Evolutionary conservation across 352 stramenopile genomes (phyloP).

Genomic region (Globisporangium canariense): DNA sequence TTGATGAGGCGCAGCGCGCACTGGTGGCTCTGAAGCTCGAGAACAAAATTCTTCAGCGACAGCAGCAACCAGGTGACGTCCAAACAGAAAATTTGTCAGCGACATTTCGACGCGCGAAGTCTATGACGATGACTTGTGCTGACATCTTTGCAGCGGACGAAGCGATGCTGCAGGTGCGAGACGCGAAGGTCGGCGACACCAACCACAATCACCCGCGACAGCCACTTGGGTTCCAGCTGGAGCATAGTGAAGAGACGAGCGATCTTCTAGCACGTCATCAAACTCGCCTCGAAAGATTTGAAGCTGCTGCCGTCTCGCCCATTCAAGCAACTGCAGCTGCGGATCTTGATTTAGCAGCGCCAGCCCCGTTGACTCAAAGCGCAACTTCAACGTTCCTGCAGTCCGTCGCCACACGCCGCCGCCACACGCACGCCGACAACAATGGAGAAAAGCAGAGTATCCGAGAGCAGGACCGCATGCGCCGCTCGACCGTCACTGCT

Average conservation of each 20-base stretch:
- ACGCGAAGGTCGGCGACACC: neutral
- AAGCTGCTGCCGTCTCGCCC: constrained; percentile 3
- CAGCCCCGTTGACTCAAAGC: neutral
- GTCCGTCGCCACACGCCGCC: constrained; percentile 13
- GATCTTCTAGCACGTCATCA: neutral
- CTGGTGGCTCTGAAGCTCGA: constrained; percentile 32
- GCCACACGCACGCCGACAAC: constrained; percentile 18
- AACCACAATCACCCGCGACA: neutral
- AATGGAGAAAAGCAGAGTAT: constrained; percentile 11
- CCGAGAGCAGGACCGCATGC: constrained; percentile 1
- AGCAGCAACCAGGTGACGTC: neutral
- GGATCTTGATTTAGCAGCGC: neutral
- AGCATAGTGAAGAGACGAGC: neutral
- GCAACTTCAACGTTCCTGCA: constrained; percentile 13
- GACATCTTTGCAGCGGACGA: constrained; percentile 14
- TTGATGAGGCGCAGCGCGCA: constrained; percentile 35
- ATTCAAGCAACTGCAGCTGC: neutral
- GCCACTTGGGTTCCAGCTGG: neutral
- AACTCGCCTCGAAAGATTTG: neutral
- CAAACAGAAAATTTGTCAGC: neutral
- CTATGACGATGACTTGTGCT: constrained; percentile 10
- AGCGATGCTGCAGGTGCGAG: neutral
- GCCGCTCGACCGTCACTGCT: constrained; percentile 12
- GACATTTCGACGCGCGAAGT: constrained; percentile 10
- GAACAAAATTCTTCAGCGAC: constrained; percentile 28